Evolutionary conservation across 2,329 filamentous ascomycete genomes (phyloP), one percentile per base, ranked within the genome.

Genomic region (Colletotrichum chrysophilum): DNA sequence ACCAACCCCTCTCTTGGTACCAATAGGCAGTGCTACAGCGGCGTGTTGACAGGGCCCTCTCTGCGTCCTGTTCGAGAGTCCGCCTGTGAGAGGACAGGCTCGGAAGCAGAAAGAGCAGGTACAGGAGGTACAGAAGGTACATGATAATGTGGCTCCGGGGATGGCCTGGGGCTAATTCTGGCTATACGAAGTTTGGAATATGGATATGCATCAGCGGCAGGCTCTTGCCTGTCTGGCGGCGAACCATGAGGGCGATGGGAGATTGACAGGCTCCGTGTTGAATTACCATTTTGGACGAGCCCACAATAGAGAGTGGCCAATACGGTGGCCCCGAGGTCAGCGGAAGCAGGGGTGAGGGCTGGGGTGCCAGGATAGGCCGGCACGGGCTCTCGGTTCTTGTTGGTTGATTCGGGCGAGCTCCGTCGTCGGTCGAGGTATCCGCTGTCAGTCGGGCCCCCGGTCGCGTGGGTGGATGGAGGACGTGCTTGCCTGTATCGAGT

Each of bases 111-210:
- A 52, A 52, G 43, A 0, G 43, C n/a, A 52, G 43, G 43, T 52
- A 52, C 43, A 21, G 30, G 28, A 62, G 58, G 30, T 62, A 62
- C 58, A 62, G n/a, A 34, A 36, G 58, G 48, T 68, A 34, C 70
- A 64, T 64, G 58, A 38, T 36, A 64, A 21, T 71, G 70, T 75
- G 70, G 64, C 70, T 75, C 73, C 70, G 73, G 73, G 71, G 70
- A 64, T 75, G 64, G 73, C 66, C 58, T 67, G 73, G 70, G 43
- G 70, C 70, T 75, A 75, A 73, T 75, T 69, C 64, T 67, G 73
- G 73, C 64, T 75, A 75, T 75, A 75, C 73, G 73, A 75, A 75
- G 73, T 75, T 75, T 75, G 73, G 73, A 73, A 69, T 75, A 75
- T 75, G 73, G 73, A 75, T 75, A 75, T 75, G 73, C 73, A 75